Base-by-base conservation (phyloP, 768 basidiomycete species). In the Phlebiopsis gigantea region DNA sequence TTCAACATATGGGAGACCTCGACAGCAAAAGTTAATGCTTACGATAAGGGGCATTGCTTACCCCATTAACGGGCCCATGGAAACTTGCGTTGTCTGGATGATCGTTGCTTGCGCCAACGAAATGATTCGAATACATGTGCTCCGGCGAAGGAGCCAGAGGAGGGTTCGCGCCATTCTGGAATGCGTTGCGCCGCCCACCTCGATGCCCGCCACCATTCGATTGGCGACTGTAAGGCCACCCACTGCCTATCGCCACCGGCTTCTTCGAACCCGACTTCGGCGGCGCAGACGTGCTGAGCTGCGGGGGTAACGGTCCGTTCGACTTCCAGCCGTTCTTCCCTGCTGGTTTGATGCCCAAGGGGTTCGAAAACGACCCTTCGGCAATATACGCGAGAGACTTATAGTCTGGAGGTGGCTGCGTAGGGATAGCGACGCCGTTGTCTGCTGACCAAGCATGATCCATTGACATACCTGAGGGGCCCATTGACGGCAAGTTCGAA, bases 271-370 rank as follows among this genome's bases (percentile, higher is more conserved):
- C 50, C 3, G 65, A 68, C 10, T 72, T 71, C 19, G 62, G 50
- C 8, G 64, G 55, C 2, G 56, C 41, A 19, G 58, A 24, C 10
- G 53, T 54, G 50, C 50, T 51, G 34, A 51, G 50, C 39, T 51
- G 50, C n/a, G 50, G 50, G 21, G 50, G 50, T 9, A 51, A 31
- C 22, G 50, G 50, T 21, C 24, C 24, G 34, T 51, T 41, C 50
- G 30, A 22, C 50, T 51, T 51, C 50, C 50, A 51, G 5, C 30
- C 30, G 34, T 42, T 48, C 26, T 4, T 42, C 19, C 9, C 46
- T 52, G 82, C 79, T 14, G 84, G 80, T 24, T 75, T 72, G 53
- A 85, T 84, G 46, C 72, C 74, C 41, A 85, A 66, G 22, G 83
- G 82, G 63, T 85, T 85, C 0, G 72, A 75, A 24, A 73, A 64